Evolutionary conservation across 2,329 filamentous ascomycete genomes (phyloP).

Genomic region (Cephalotrichum gorgonifer): DNA sequence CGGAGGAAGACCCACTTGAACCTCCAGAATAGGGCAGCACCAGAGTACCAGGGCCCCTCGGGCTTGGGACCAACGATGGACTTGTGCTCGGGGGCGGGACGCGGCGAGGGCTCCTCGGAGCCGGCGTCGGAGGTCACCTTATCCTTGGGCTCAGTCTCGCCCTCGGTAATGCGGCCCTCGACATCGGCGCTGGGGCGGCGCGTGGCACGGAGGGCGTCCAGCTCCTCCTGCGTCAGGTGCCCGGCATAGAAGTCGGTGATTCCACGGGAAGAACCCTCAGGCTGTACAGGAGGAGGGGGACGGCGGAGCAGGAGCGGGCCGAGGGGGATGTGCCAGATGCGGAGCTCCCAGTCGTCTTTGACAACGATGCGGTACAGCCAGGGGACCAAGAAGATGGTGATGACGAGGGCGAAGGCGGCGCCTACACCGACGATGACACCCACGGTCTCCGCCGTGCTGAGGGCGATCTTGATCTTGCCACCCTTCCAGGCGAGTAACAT

Average conservation of each 20-base stretch:
- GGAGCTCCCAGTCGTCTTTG: constrained; percentile 44
- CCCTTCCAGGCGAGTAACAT: constrained; percentile 54
- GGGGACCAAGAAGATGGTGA: constrained; percentile 39
- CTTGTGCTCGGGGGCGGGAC: constrained; percentile 17
- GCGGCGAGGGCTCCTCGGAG: constrained; percentile 15
- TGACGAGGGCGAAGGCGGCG: constrained; percentile 29
- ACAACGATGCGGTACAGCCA: constrained; percentile 43
- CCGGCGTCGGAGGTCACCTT: constrained; percentile 22
- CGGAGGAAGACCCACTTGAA: constrained; percentile 50
- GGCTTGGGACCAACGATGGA: constrained; percentile 27
- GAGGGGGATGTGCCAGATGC: constrained; percentile 35
- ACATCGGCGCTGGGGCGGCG: constrained; percentile 12
- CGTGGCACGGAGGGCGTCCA: constrained; percentile 20
- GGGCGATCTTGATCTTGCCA: constrained; percentile 28
- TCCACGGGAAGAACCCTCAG: constrained; percentile 17
- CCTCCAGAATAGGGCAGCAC: constrained; percentile 25
- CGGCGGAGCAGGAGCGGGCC: constrained; percentile 34
- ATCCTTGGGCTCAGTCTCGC: constrained; percentile 17
- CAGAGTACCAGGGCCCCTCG: constrained; percentile 26
- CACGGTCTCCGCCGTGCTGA: constrained; percentile 22
- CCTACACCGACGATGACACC: constrained; percentile 39
- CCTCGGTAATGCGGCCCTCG: constrained; percentile 13
- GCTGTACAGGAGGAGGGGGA: constrained; percentile 11
- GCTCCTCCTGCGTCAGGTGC: constrained; percentile 34
- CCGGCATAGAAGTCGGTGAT: constrained; percentile 41